These are phyloP conservation scores for Ophiostoma australiae DNA, from an alignment of 2,329 filamentous ascomycete species.

Conservation along the genomic window DNA sequence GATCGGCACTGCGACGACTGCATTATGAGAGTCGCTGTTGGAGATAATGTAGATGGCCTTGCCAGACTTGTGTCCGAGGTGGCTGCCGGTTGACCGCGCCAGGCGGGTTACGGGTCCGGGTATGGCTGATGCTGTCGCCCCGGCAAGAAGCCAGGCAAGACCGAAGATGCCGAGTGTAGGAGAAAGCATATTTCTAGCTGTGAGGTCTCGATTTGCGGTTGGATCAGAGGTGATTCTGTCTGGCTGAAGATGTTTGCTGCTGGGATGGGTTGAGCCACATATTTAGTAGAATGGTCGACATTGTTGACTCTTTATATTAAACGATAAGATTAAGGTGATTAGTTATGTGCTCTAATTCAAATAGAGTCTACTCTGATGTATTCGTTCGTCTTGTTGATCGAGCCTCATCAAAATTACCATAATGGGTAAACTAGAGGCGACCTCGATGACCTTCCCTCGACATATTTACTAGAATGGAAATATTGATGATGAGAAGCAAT, in stretches of 20 bases:
- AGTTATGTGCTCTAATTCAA: no score
- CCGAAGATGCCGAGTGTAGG: background rate
- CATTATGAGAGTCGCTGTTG: slow-evolving; percentile 14
- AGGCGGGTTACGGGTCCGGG: background rate
- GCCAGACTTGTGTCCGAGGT: background rate
- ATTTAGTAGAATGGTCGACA: background rate
- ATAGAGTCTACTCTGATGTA: no score
- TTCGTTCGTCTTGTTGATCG: no score
- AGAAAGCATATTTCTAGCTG: background rate
- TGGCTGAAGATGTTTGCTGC: no score
- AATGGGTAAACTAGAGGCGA: background rate
- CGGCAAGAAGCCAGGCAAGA: background rate
- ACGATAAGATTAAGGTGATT: no score
- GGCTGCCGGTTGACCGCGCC: background rate
- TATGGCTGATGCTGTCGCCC: background rate
- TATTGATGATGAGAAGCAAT: background rate
- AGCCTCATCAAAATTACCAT: background rate
- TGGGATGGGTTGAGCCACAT: background rate
- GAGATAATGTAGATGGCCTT: slow-evolving; percentile 21
- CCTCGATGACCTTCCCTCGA: background rate
- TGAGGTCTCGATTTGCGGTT: no score
- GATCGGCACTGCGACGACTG: slow-evolving; percentile 23
- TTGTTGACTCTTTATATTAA: background rate
- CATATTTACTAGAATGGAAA: background rate
- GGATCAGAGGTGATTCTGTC: no score